A percentile compares a stretch with the other conserved stretches of the same genome.
Conservation (phyloP, 805 yeast genomes). For the Saturnispora saitoi region DNA sequence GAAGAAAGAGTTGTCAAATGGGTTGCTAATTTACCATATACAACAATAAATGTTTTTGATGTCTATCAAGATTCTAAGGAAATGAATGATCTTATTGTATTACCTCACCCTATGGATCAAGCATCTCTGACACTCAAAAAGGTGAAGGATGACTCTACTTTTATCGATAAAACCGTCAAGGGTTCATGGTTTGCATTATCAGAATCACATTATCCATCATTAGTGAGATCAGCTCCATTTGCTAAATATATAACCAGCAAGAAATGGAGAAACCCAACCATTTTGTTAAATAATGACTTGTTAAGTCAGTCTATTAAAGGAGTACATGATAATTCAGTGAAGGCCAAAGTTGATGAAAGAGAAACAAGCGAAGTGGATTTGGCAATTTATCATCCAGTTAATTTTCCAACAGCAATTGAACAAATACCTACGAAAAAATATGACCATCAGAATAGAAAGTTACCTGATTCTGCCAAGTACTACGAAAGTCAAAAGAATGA, state of each 20-base stretch:
- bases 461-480: slow-evolving; percentile 8
- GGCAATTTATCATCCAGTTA: slow-evolving; percentile 17
- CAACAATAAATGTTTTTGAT: slow-evolving; percentile 75
- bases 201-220: slow-evolving; percentile 64
- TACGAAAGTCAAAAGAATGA: slow-evolving; percentile 13
- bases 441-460: neutral
- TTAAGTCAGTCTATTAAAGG: slow-evolving; percentile 40
- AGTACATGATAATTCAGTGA: slow-evolving; percentile 35
- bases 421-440: slow-evolving; percentile 11
- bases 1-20: slow-evolving; percentile 67
- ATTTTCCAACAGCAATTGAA: slow-evolving; percentile 17
- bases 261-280: slow-evolving; percentile 34
- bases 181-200: slow-evolving; percentile 87
- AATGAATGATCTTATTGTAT: slow-evolving; percentile 36
- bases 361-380: slow-evolving; percentile 6
- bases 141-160: slow-evolving; percentile 36
- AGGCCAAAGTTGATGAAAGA: neutral
- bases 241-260: slow-evolving; percentile 50
- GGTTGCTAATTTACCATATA: slow-evolving; percentile 65
- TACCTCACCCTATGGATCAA: slow-evolving; percentile 58
- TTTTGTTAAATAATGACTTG: slow-evolving; percentile 31
- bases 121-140: neutral
- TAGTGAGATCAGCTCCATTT: slow-evolving; percentile 71
- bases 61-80: slow-evolving; percentile 34
- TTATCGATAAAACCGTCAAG: slow-evolving; percentile 52